A percentile compares a stretch with the other conserved stretches of the same genome.
Conservation (phyloP, 495 filamentous ascomycete genomes). For the Clohesyomyces aquaticus region DNA sequence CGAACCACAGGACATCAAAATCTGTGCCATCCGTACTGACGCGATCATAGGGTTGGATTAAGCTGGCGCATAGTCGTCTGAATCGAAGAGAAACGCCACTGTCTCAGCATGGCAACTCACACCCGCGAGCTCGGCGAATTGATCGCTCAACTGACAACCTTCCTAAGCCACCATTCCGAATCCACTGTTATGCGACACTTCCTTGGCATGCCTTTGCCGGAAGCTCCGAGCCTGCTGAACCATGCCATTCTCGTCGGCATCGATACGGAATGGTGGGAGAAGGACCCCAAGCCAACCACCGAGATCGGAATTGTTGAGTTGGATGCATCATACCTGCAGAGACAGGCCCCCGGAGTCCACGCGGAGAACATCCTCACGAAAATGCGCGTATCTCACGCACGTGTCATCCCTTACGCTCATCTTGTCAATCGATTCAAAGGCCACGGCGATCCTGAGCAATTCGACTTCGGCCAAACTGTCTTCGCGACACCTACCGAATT, state of each 20-base stretch:
- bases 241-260: neutral
- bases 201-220: neutral
- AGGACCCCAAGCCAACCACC: constrained; percentile 15
- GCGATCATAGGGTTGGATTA: too few species aligned
- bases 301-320: constrained; percentile 17
- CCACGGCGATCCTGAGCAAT: constrained; percentile 13
- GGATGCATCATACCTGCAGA: neutral
- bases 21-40: too few species aligned
- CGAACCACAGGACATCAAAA: too few species aligned
- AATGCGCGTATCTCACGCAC: constrained; percentile 10
- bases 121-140: too few species aligned
- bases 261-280: constrained; percentile 15
- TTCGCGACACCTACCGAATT: constrained; percentile 1
- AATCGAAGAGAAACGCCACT: too few species aligned
- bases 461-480: constrained; percentile 13
- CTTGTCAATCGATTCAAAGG: constrained; percentile 16
- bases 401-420: constrained; percentile 15
- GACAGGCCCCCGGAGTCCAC: neutral
- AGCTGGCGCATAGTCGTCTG: too few species aligned
- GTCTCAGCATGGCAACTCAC: neutral
- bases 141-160: neutral
- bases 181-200: neutral
- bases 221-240: neutral
- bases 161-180: neutral
- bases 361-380: constrained; percentile 6